A percentile compares a stretch with the other conserved stretches of the same genome.
phyloP scores from a whole-genome alignment of 768 basidiomycete genomes.

The Lactarius vividus region DNA sequence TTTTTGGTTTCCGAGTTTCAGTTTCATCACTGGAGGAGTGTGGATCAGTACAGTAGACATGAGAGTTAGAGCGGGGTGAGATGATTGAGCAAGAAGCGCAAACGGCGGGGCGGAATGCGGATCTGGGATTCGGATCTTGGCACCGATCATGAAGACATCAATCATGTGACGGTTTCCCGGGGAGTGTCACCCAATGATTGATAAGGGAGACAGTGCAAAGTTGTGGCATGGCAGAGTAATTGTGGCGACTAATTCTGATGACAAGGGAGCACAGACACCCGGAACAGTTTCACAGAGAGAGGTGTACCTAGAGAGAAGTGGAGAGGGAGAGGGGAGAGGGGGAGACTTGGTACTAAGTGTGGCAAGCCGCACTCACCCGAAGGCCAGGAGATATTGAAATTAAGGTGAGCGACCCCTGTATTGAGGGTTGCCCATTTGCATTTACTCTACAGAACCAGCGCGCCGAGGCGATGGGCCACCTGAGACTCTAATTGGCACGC shows the following conservation, averaged over 20 bases:
- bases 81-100: constrained; percentile 10
- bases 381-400: constrained; percentile 20
- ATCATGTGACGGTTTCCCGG: constrained; percentile 28
- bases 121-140: constrained; percentile 24
- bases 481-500: constrained; percentile 25
- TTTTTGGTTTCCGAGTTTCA: background rate
- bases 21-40: background rate
- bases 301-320: background rate
- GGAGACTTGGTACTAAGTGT: background rate
- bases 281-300: background rate
- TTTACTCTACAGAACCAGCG: background rate
- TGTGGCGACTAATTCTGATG: constrained; percentile 1
- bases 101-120: constrained; percentile 11
- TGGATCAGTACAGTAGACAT: background rate
- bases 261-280: background rate
- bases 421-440: constrained; percentile 1
- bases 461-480: constrained; percentile 17
- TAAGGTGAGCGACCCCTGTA: constrained; percentile 26
- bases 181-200: constrained; percentile 23
- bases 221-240: background rate
- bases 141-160: constrained; percentile 27
- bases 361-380: constrained; percentile 12
- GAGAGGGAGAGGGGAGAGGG: background rate
- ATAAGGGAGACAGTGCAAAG: background rate
- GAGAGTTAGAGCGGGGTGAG: background rate